Evolutionary conservation across 108 stramenopile species (phyloP), one percentile per base, ranked within the genome.

Genomic region (Seminavis robusta): DNA sequence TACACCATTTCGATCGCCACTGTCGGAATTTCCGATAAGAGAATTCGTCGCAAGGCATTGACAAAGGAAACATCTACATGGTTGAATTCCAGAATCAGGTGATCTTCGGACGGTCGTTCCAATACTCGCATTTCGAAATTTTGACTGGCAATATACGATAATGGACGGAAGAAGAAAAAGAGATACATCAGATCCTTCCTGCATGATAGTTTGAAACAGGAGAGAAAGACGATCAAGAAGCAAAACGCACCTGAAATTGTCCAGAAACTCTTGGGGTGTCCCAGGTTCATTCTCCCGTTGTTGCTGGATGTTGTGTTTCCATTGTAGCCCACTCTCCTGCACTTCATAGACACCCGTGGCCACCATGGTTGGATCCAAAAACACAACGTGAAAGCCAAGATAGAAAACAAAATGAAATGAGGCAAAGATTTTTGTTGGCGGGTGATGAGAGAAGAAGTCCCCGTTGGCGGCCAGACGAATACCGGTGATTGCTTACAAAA

Each of bases 21-120:
- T 3, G 96, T 98, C 21, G 86, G 86, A 29, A 94, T 77, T 73
- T 99, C 97, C 4, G 86, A 73, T 56, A 96, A 86, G 69, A 98
- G 79, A 30, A 97, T 92, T n/a, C 98, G 73, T 23, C 98, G 88
- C 31, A 98, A 67, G 0, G 98, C 92, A 53, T 98, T 98, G 46
- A 94, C 98, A 53, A 96, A 90, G 25, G 90, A 92, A 0, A 86
- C 72, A 67, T 98, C 98, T 20, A 94, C 93, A 7, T 92, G 90
- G 38, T 77, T 74, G 29, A 97, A 36, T 59, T 94, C 90, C 65
- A 98, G 95, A 11, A 83, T 77, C 16, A 98, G 74, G 30, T 84
- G 79, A 49, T 86, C 57, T 20, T 45, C 61, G 25, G 71, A 60
- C n/a, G 74, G 71, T 15, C 77, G 77, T 44, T 80, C 76, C 56